Evolutionary conservation across 768 basidiomycete species (phyloP).

Genomic region (Tulasnella sp.): DNA sequence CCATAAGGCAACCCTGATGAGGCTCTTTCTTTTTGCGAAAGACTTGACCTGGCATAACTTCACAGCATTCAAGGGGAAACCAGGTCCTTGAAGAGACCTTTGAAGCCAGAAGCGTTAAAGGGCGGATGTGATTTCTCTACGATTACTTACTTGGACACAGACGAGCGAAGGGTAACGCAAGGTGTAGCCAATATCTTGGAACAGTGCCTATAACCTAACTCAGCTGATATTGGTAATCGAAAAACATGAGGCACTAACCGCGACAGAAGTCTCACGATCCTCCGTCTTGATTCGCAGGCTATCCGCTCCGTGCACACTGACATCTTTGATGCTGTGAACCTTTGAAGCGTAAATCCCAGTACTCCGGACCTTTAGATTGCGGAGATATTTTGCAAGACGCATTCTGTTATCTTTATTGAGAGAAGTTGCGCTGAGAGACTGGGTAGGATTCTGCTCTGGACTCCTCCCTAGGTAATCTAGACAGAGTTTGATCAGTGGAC

Average conservation of each 20-base stretch:
- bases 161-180: constrained; percentile 59
- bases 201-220: background rate
- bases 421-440: constrained; percentile 42
- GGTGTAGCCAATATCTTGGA: background rate
- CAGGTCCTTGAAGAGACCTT: constrained; percentile 42
- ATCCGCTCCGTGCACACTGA: constrained; percentile 53
- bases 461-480: background rate
- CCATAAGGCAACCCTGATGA: constrained; percentile 48
- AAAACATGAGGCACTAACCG: constrained; percentile 34
- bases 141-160: constrained; percentile 57
- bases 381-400: background rate
- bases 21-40: constrained; percentile 60
- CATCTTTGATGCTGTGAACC: constrained; percentile 59
- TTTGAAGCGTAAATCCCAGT: background rate
- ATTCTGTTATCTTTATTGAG: constrained; percentile 33
- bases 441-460: constrained; percentile 36
- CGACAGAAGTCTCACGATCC: constrained; percentile 41
- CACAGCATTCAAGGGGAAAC: constrained; percentile 65
- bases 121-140: background rate
- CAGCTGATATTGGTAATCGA: constrained; percentile 33
- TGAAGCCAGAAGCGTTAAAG: background rate
- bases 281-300: constrained; percentile 54
- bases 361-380: constrained; percentile 16
- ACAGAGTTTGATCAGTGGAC: constrained; percentile 56
- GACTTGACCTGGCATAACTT: constrained; percentile 61